Evolutionary conservation across 2,329 filamentous ascomycete species (phyloP).

Genomic region (Ophiostoma tasmaniense): DNA sequence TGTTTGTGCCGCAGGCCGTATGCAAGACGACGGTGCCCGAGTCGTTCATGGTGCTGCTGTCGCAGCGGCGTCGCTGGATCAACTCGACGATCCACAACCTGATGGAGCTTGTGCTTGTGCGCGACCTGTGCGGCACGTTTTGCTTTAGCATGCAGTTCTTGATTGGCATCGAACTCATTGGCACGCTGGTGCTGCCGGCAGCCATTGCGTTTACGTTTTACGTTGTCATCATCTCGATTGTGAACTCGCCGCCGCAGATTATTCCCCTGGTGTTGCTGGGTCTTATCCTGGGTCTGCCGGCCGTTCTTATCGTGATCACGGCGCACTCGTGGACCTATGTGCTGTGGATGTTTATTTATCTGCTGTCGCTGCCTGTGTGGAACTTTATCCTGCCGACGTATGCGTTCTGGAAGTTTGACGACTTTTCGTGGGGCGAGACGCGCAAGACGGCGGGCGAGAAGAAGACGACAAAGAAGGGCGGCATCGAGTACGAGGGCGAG

Average conservation of each 20-base stretch:
- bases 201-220: conserved; percentile 97
- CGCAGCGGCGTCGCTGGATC: conserved; percentile 95
- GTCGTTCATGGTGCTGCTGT: conserved; percentile 81
- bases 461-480: conserved; percentile 78
- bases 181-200: conserved; percentile 87
- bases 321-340: conserved; percentile 90
- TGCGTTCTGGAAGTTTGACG: conserved; percentile 99
- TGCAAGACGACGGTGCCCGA: conserved; percentile 98
- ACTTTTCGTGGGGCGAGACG: conserved; percentile 98
- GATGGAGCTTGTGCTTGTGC: conserved; percentile 92
- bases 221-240: conserved; percentile 82
- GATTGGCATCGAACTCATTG: conserved; percentile 88
- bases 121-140: conserved; percentile 95
- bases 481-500: conserved; percentile 83
- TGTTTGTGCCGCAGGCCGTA: conserved; percentile 95
- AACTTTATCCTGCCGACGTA: conserved; percentile 93
- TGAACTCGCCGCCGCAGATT: conserved; percentile 65
- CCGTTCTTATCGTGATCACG: conserved; percentile 82
- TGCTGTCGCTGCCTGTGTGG: conserved; percentile 88
- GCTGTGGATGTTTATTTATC: conserved; percentile 94
- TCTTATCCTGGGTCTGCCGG: conserved; percentile 88
- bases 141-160: conserved; percentile 99
- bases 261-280: conserved; percentile 85
- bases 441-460: conserved; percentile 89
- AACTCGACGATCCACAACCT: conserved; percentile 98